phyloP scores from a whole-genome alignment of 1,139 yeast species.

The Scheffersomyces illinoinensis region DNA sequence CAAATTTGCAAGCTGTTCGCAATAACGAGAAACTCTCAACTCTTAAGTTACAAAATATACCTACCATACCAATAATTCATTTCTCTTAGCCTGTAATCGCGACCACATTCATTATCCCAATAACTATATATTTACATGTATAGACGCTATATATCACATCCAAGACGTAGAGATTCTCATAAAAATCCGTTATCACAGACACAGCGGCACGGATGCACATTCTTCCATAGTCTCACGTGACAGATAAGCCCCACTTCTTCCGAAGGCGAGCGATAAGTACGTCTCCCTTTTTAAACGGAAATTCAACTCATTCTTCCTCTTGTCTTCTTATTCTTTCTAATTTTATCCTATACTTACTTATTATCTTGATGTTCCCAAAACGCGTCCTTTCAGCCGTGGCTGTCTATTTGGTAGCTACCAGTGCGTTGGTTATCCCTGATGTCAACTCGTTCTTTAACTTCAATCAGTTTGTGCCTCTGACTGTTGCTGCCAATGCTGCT shows the following conservation, averaged over 20 bases:
- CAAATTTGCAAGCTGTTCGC: neutral
- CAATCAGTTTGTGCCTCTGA: constrained; percentile 8
- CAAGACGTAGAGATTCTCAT: neutral
- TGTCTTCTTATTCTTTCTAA: neutral
- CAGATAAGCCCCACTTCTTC: neutral
- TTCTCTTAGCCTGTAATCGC: no score
- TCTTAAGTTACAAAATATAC: no score
- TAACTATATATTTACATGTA: no score
- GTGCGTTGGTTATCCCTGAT: constrained; percentile 18
- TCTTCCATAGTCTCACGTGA: neutral
- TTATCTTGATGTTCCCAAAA: constrained; percentile 4
- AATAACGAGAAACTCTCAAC: neutral
- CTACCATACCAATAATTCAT: no score
- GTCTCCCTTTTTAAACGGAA: neutral
- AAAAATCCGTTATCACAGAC: neutral
- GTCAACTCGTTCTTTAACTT: constrained; percentile 12
- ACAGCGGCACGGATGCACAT: neutral
- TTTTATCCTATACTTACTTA: neutral
- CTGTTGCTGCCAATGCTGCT: constrained; percentile 1
- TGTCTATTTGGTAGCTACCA: constrained; percentile 6
- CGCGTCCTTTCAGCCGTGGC: constrained; percentile 9
- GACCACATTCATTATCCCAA: neutral
- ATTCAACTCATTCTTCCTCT: neutral
- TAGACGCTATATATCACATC: neutral
- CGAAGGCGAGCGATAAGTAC: neutral